phyloP scores from a whole-genome alignment of 192 early-diverging fungal species.

The Thamnidium elegans region DNA sequence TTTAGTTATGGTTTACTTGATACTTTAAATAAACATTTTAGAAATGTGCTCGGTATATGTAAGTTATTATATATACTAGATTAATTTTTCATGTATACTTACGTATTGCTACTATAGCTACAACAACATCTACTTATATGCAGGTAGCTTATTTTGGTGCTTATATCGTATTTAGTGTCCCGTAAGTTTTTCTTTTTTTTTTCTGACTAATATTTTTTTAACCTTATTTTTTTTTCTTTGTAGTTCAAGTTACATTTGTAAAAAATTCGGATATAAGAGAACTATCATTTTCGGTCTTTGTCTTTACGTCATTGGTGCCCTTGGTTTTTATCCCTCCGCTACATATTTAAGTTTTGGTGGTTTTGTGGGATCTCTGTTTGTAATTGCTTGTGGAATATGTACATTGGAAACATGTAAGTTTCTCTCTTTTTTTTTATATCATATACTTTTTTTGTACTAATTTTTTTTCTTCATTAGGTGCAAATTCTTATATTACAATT shows the following conservation, averaged over 20 bases:
- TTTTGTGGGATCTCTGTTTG: constrained; percentile 34
- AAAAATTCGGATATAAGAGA: constrained; percentile 32
- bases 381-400: constrained; percentile 37
- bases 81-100: no score
- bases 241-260: constrained; percentile 28
- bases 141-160: no score
- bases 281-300: constrained; percentile 32
- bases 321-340: constrained; percentile 34
- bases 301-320: constrained; percentile 33
- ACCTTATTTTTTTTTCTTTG: no score
- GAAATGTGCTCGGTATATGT: no score
- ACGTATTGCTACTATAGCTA: no score
- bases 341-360: constrained; percentile 23
- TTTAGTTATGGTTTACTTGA: no score
- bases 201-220: no score
- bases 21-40: no score
- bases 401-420: constrained; percentile 35
- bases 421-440: not conserved
- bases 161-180: no score
- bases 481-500: constrained; percentile 35
- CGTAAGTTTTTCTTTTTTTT: no score
- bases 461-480: constrained; percentile 12
- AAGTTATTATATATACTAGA: no score
- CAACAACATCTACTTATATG: no score
- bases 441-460: not conserved